Evolutionary conservation across 148 eudicot species (phyloP), one percentile per base, ranked within the genome.

Genomic region (Rhododendron henanense): DNA sequence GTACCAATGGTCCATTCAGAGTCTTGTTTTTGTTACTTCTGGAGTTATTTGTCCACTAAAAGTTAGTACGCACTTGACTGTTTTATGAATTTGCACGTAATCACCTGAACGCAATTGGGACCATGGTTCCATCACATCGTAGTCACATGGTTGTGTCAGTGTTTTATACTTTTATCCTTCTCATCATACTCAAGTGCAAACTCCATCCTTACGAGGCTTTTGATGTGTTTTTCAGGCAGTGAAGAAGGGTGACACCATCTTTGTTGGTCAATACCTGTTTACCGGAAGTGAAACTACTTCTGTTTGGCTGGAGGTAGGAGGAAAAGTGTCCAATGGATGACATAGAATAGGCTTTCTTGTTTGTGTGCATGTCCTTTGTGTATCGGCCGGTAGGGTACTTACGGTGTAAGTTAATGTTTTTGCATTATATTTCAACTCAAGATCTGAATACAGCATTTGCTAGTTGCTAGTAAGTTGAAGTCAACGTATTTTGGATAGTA

Each of bases 251-350:
- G 99, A 97, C 88, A 97, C 96, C 76, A 95, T 97, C 86, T 96
- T 96, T 87, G 88, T 96, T 90, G 99, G 99, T 79, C 95, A 96
- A 88, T 96, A 96, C 87, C 92, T 96, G 87, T 96, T 95, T 89
- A 96, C 99, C n/a, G 99, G 99, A 88, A 96, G 98, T 90, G 99
- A 96, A 90, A 95, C 94, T 39, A 96, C 99, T 33, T 96, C 99
- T 89, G 99, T 96, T 85, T 96, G 99, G 98, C 93, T 96, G 76
- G 99, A 96, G 98, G 99, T 96, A 90, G 89, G 96, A 83, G 76
- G 61, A 75, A 84, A 51, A 69, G 50, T 61, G 25, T 15, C 79
- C n/a, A 50, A 11, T 48, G 51, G 45, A 74, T 25, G 35, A 19
- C 65, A 33, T 84, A 53, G 3, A 51, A 69, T 71, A 61, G 48